Conservation (phyloP, 2,329 filamentous ascomycete species). For the Teratosphaeria gauchensis region DNA sequence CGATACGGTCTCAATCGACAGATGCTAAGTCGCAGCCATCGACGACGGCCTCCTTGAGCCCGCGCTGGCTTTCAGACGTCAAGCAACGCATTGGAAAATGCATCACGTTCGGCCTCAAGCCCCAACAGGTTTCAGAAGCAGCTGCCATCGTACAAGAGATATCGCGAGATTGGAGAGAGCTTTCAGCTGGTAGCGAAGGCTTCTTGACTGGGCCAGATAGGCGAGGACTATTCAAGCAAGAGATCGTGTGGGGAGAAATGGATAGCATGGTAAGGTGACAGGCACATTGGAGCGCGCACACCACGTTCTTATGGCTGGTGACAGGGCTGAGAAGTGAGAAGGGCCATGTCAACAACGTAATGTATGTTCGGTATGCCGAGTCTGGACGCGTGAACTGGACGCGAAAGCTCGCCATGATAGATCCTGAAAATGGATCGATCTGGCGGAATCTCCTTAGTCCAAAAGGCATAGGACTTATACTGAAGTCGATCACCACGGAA, state of each 20-base stretch:
- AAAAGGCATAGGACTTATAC: conserved; percentile 59
- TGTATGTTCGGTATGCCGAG: conserved; percentile 76
- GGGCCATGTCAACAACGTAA: conserved; percentile 78
- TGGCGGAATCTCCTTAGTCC: conserved; percentile 65
- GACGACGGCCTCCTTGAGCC: conserved; percentile 24
- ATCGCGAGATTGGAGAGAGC: conserved; percentile 57
- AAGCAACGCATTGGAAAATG: conserved; percentile 62
- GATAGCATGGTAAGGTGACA: conserved; percentile 45
- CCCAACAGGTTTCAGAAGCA: conserved; percentile 48
- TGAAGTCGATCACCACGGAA: conserved; percentile 69
- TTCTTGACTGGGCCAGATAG: conserved; percentile 57
- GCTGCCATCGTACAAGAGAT: conserved; percentile 51
- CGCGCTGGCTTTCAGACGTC: conserved; percentile 62
- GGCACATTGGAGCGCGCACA: background rate
- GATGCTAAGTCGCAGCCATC: background rate
- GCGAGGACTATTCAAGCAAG: conserved; percentile 54
- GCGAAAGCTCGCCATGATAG: conserved; percentile 55
- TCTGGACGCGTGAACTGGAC: conserved; percentile 71
- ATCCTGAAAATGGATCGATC: conserved; percentile 49
- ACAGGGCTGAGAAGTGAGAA: conserved; percentile 9
- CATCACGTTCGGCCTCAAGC: conserved; percentile 61
- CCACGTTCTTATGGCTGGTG: conserved; percentile 14
- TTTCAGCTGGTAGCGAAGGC: conserved; percentile 65
- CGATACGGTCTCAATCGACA: background rate
- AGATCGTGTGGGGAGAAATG: conserved; percentile 80